Evolutionary conservation across 495 filamentous ascomycete genomes (phyloP), one percentile per base, ranked within the genome.

Genomic region (Pyrenopolyporus hunteri): DNA sequence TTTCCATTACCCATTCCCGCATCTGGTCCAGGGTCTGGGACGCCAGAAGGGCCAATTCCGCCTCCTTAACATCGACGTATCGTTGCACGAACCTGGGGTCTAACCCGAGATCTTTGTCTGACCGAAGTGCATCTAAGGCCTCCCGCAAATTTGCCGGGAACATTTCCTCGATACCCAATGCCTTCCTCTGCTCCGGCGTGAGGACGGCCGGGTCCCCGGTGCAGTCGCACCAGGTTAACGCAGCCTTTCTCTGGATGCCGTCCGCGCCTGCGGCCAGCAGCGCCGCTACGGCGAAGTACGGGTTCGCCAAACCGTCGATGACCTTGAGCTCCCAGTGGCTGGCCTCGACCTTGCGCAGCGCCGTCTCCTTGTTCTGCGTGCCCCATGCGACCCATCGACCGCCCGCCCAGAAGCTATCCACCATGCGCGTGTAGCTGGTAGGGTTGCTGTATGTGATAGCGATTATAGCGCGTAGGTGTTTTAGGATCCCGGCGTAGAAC

Each of bases 351-450:
- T 83, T 83, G 14, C 90, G 76, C 20, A 93, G 73, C 4, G 89
- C 80, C 5, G 82, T 76, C 72, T 92, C 89, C 14, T 87, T 82
- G 66, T 92, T 92, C 69, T 92, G 82, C 37, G 85, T 87, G 9
- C 90, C 90, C 88, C 89, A 92, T 0, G 83, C 73, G 0, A 91
- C 80, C 83, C 86, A 92, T 4, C 84, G 80, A 0, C 89, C 89
- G 2, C 88, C 89, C 0, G 87, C 83, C 92, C 92, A 96, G 28
- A 79, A 75, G 9, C 87, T 80, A 59, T 89, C 87, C 2, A 65
- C 65, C n/a, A 88, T 74, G 6, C 90, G 77, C 26, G 79, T 79
- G 71, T 91, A 93, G 56, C 79, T 84, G 0, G 76, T 73, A 2
- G 78, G 69, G 51, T 83, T 83, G 22, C 85, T 74, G 58, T 89